Conservation (phyloP, 176 grass and related monocot genomes). For the Secale cereale region DNA sequence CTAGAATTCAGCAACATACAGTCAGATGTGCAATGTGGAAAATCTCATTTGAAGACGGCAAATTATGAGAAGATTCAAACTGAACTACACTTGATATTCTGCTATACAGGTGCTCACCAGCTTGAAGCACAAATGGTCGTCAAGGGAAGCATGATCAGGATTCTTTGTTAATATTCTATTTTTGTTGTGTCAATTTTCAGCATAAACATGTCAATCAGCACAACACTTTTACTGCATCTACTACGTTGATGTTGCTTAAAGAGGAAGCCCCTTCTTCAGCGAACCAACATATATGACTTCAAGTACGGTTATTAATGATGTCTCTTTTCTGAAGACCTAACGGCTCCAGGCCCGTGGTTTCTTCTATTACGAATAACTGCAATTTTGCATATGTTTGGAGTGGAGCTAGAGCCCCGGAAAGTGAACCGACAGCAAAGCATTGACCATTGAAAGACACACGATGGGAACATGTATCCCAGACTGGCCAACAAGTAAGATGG, state of each 20-base stretch:
- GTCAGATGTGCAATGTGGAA: neutral
- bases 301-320: neutral
- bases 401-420: neutral
- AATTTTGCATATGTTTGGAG: neutral
- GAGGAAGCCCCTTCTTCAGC: neutral
- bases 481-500: neutral
- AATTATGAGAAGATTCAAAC: neutral
- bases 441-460: neutral
- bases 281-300: neutral
- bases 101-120: neutral
- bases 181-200: neutral
- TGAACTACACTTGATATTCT: neutral
- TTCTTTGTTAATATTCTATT: neutral
- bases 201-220: neutral
- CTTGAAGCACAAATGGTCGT: neutral
- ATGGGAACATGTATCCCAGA: neutral
- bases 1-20: constrained; percentile 10
- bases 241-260: constrained; percentile 2
- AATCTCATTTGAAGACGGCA: neutral
- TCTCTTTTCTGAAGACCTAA: neutral
- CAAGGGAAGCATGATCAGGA: neutral
- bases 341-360: neutral
- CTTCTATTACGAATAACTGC: neutral
- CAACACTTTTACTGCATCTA: neutral
- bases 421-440: neutral